Base-by-base conservation (phyloP, 345 rosid species). In the Boechera divaricarpa region DNA sequence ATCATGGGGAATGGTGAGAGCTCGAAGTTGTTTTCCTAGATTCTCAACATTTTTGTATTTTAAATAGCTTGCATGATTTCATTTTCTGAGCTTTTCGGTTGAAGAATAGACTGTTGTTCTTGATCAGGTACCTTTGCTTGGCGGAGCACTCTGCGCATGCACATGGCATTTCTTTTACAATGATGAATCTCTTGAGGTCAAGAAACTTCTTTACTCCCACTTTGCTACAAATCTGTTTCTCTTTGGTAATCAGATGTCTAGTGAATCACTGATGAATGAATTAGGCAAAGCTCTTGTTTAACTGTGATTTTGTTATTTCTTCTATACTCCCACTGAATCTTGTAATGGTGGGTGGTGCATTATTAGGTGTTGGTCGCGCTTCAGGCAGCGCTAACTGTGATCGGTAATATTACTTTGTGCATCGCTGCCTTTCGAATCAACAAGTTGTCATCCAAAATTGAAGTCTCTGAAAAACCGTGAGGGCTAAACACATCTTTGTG, bases 111-210 rank as follows among this genome's bases (percentile, higher is more conserved):
- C 58, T 73, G 5, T 52, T 63, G n/a, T 72, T 67, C 69, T 74
- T 60, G 36, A 78, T 60, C 69, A 90, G 98, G 97, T 90, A 55
- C 96, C 98, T 63, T 79, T 89, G 75, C 98, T 92, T n/a, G 99
- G 97, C 47, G 97, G 98, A 89, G 97, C 99, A 68, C 87, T 92
- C 61, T 92, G 98, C 62, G 98, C 97, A 28, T 91, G 97, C 78
- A 88, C 97, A 11, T 94, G 97, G 97, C 98, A 90, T 87, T 94
- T 94, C 93, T 94, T 92, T 73, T 94, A 92, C 76, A 92, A 94
- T 74, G 86, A 88, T 6, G 96, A 94, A 74, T 89, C 96, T 38
- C 92, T 94, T 68, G 97, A 94, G 98, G 98, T 94, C 81, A 70
- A 70, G 32, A 63, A 70, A 61, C 44, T 26, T 64, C 15, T 66